Conservation (phyloP, 306 rosid species). For the apple (Malus domestica) region DNA sequence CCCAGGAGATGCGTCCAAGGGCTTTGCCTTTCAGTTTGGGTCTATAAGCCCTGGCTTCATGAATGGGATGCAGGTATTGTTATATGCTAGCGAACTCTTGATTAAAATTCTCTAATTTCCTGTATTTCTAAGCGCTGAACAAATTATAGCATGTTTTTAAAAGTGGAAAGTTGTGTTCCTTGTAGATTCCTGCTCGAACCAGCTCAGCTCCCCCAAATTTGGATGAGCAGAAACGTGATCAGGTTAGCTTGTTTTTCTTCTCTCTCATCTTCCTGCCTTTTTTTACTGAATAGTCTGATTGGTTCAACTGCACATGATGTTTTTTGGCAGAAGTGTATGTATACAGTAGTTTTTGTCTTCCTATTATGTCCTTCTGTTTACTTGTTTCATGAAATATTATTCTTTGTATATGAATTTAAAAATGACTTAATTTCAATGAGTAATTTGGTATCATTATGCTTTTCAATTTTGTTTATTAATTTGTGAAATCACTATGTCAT, state of each 20-base stretch:
- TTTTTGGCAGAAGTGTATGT: background rate
- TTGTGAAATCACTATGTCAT: constrained; percentile 8
- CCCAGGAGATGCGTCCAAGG: constrained; percentile 63
- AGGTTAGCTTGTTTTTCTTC: constrained; percentile 34
- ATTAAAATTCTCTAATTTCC: constrained; percentile 1
- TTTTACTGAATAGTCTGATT: background rate
- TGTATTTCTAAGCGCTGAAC: background rate
- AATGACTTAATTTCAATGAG: background rate
- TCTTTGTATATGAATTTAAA: background rate
- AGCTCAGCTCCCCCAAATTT: constrained; percentile 97
- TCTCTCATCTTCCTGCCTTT: background rate
- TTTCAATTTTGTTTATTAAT: background rate
- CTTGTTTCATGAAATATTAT: background rate
- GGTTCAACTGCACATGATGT: background rate
- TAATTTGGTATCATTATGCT: background rate
- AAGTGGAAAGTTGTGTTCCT: background rate
- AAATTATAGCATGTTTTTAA: background rate
- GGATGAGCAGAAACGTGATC: constrained; percentile 85
- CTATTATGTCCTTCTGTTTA: background rate
- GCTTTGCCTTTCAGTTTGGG: constrained; percentile 76
- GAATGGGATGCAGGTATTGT: constrained; percentile 67
- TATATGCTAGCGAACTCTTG: constrained; percentile 3
- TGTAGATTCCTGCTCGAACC: constrained; percentile 90
- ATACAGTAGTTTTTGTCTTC: background rate
- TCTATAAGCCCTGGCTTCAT: constrained; percentile 63